These are phyloP conservation scores for Radiomyces spectabilis DNA, from an alignment of 192 early-diverging fungal genomes.

Conservation along the genomic window DNA sequence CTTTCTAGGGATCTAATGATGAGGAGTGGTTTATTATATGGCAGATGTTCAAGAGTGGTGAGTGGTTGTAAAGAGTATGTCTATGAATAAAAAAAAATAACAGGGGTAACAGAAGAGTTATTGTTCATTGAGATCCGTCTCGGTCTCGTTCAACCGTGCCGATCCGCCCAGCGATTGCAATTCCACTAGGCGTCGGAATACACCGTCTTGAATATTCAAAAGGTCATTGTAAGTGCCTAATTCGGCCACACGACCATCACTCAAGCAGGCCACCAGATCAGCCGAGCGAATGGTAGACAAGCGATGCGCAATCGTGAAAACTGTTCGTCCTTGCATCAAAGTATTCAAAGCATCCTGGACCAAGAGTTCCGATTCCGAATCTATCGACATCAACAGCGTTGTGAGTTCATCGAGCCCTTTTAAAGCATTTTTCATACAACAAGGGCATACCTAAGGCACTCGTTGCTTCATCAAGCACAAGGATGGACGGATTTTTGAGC, in stretches of 20 bases:
- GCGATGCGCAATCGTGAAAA: conserved; percentile 68
- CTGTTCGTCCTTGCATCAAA: conserved; percentile 51
- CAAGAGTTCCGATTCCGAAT: conserved; percentile 55
- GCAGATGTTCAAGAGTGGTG: too few relatives aligned
- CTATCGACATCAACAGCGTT: conserved; percentile 3
- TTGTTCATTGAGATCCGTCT: too few relatives aligned
- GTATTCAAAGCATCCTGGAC: conserved; percentile 57
- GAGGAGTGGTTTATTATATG: too few relatives aligned
- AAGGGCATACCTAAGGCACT: conserved; percentile 36
- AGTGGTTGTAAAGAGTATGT: too few relatives aligned
- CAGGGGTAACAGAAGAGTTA: too few relatives aligned
- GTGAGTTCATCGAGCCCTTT: conserved; percentile 29
- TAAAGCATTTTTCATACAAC: conserved; percentile 40
- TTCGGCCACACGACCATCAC: conserved; percentile 43
- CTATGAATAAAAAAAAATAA: too few relatives aligned
- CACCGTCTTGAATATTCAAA: conserved; percentile 30
- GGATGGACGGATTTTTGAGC: conserved; percentile 32
- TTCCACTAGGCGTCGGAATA: conserved; percentile 27
- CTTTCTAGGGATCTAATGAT: too few relatives aligned
- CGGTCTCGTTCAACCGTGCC: too few relatives aligned
- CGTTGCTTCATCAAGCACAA: conserved; percentile 59
- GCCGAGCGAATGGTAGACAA: conserved; percentile 54
- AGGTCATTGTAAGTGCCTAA: conserved; percentile 57
- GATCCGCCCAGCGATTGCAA: conserved; percentile 16
- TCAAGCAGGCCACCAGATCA: conserved; percentile 50